Percentiles rank a stretch among this genome's conserved stretches.
These are phyloP conservation scores for Pythium volutum DNA, from an alignment of 352 stramenopile species.

Conservation along the genomic window DNA sequence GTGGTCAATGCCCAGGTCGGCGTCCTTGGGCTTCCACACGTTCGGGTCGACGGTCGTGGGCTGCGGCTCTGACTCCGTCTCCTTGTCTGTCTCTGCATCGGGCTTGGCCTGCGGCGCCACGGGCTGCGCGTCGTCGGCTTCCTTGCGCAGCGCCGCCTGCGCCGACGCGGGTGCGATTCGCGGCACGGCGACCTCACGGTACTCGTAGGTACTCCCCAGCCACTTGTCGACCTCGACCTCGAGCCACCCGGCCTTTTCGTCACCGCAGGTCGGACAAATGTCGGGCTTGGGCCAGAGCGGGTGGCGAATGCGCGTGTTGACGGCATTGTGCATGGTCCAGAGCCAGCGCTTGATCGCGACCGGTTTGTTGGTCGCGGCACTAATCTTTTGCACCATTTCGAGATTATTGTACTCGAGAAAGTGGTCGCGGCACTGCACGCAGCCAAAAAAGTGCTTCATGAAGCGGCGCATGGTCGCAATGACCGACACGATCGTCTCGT, in stretches of 20 bases:
- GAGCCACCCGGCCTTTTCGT: conserved; percentile 48
- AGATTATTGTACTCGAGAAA: conserved; percentile 78
- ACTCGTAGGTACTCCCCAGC: conserved; percentile 61
- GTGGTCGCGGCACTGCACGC: conserved; percentile 71
- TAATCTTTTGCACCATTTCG: conserved; percentile 59
- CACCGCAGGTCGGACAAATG: conserved; percentile 65
- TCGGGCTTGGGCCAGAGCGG: conserved; percentile 75
- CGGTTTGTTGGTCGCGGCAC: conserved; percentile 64
- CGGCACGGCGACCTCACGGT: conserved; percentile 52
- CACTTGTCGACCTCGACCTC: conserved; percentile 75
- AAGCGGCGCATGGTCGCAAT: conserved; percentile 76
- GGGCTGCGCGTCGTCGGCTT: conserved; percentile 10
- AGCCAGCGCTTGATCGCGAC: conserved; percentile 70
- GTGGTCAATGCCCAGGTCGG: conserved; percentile 62
- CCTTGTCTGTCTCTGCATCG: not conserved
- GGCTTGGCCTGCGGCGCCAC: conserved; percentile 21
- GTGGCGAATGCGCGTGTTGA: conserved; percentile 77
- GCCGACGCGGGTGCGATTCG: conserved; percentile 19
- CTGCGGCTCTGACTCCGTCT: conserved; percentile 10
- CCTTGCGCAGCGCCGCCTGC: conserved; percentile 22
- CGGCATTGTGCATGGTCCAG: conserved; percentile 83
- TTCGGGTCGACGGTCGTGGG: conserved; percentile 29
- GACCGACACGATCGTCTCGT: conserved; percentile 63
- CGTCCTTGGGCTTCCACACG: conserved; percentile 63
- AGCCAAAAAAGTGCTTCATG: conserved; percentile 86